Evolutionary conservation across 1,284 basidiomycete genomes (phyloP), one percentile per base, ranked within the genome.

Genomic region (Boletus sp.): DNA sequence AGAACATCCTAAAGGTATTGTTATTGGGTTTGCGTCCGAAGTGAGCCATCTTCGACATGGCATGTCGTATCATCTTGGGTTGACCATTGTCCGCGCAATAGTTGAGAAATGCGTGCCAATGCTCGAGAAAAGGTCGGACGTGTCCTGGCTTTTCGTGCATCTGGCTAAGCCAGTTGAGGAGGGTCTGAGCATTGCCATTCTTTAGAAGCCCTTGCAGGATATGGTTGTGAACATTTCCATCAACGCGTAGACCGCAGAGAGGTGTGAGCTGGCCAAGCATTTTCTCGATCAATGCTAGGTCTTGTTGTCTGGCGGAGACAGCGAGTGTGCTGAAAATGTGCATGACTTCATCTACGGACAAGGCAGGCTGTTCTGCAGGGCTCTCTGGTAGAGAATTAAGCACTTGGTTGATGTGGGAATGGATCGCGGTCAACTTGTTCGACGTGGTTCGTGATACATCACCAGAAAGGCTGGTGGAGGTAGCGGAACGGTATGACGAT

Each of bases 31-130:
- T 69, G 49, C 74, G 72, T 19, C 74, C 73, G 22, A 69, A 58
- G 13, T 59, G 52, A 55, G 67, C 68, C 75, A 81, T 81, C 41
- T 62, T 64, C 12, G 59, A 57, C 36, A 78, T 60, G 35, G 73
- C 59, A 38, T 67, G 69, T 29, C 69, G 73, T 56, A 79, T 60
- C 42, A 67, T 61, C 32, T 62, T 67, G 51, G 72, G 63, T 9
- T 70, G 58, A 6, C 67, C 61, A 23, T 67, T 60, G 40, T 69
- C 60, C 22, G 68, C 61, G 52, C 72, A 77, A 13, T 69, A 62
- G 29, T 73, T 66, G 20, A 84, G 62, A 49, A 82, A 71, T 7
- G 71, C 50, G 52, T 80, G 74, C 68, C 78, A 81, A 49, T 81
- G 78, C n/a, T 74, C 67, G 23, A 72, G 62, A n/a, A 73, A 71